A percentile compares a stretch with the other conserved stretches of the same genome.
These are phyloP conservation scores for Pichia kudriavzevii DNA, from an alignment of 1,139 yeast genomes.

Conservation along the genomic window DNA sequence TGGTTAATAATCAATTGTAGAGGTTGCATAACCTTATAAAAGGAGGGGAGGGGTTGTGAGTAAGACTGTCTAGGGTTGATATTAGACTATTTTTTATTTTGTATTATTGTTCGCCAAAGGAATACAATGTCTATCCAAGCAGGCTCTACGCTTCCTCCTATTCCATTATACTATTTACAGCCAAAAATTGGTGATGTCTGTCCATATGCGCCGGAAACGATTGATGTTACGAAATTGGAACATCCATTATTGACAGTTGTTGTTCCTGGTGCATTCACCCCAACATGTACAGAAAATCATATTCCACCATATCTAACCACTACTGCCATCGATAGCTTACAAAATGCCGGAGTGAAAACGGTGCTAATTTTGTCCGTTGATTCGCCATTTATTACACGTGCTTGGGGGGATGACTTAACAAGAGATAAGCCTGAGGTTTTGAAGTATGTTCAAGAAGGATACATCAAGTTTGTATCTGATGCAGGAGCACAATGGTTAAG, in stretches of 20 bases:
- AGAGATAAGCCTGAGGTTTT: slow-evolving; percentile 17
- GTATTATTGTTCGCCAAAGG: background rate
- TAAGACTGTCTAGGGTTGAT: no score
- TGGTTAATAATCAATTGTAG: no score
- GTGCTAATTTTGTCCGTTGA: slow-evolving; percentile 70
- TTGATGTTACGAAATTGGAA: slow-evolving; percentile 17
- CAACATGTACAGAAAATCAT: slow-evolving; percentile 77
- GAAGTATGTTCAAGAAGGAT: slow-evolving; percentile 27
- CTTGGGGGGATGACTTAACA: slow-evolving; percentile 74
- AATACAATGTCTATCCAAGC: slow-evolving; percentile 4
- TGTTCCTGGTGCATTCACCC: slow-evolving; percentile 91
- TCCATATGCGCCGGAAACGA: slow-evolving; percentile 7
- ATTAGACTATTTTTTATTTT: no score
- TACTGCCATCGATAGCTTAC: slow-evolving; percentile 36
- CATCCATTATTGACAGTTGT: slow-evolving; percentile 47
- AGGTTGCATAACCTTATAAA: no score
- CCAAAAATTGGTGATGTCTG: slow-evolving; percentile 13
- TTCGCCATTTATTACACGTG: slow-evolving; percentile 72
- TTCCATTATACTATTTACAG: slow-evolving; percentile 9
- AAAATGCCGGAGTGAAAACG: slow-evolving; percentile 63
- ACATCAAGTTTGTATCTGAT: slow-evolving; percentile 65
- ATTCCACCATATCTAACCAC: slow-evolving; percentile 65
- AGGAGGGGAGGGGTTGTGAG: no score
- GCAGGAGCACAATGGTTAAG: slow-evolving; percentile 31
- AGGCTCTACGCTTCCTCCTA: slow-evolving; percentile 8